Base-by-base conservation (phyloP, 2,329 filamentous ascomycete species). In the Aureobasidium uvarum region DNA sequence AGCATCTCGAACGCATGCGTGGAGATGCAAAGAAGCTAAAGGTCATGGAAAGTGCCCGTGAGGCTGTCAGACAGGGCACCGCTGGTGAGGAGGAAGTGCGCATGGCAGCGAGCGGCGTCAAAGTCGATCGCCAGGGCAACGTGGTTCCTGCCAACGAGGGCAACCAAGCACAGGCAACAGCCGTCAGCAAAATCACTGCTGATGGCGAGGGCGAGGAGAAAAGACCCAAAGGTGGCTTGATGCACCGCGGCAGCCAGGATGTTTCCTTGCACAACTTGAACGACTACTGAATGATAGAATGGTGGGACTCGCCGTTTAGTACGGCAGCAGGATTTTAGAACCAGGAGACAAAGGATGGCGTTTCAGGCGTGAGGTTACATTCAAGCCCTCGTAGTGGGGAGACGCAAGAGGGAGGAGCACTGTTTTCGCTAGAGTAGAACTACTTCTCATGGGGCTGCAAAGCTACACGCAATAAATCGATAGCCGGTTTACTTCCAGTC, bases 1-100 rank as follows among this genome's bases (percentile, higher is more conserved):
- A 91, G 69, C 90, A 92, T 72, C 81, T 96, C 5, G 88, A 91
- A 77, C 80, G 83, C 66, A 78, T 92, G 20, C 83, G 91, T 62
- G 89, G 89, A 54, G 87, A 91, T 75, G 88, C 85, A 68, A 81
- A 84, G 68, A 89, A 89, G 77, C 75, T 85, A 68, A 90, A 90
- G 76, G 82, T 86, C 20, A 77, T 89, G 68, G 85, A 89, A 71
- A 84, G 81, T 52, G 88, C 87, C 4, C 82, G 86, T 70, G 82
- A 87, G 69, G 86, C 86, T 5, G 85, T 90, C 18, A 76, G 85
- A n/a, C 80, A 86, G 56, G 87, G 87, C 13, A 79, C 83, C 39
- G 87, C 87, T 48, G 84, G 83, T 66, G 80, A 84, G 62, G 80
- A 81, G 66, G 85, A 89, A 70, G 78, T 89, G 51, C 81, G 83